Evolutionary conservation across 202 grass and related monocot genomes (phyloP), one percentile per base, ranked within the genome.

Genomic region (Bolboschoenoplectus hybrid): DNA sequence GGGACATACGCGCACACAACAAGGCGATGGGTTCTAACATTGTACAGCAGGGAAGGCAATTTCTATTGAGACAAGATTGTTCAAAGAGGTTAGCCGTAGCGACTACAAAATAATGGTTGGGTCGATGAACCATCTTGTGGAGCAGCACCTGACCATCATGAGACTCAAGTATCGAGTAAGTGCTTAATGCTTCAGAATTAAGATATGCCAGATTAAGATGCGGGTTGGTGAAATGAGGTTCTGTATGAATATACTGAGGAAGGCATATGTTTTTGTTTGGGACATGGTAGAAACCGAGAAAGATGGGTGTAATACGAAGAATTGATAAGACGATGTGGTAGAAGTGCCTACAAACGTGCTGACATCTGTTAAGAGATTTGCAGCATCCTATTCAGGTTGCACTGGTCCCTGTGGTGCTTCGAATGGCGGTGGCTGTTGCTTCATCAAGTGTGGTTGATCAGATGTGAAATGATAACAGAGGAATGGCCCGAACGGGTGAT

Each of bases 271-370:
- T 53, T 1, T 4, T 17, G 32, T 20, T 68, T 7, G 81, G 47
- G 41, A 50, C 16, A 68, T 84, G 81, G 50, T 84, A 84, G 66
- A 84, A 84, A 56, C 81, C 81, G 2, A 84, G 63, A 53, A 84
- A 67, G 34, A 84, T 56, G 32, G 75, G 75, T 43, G 35, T 2
- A 0, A 65, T 36, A n/a, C 9, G 13, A 71, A 66, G 64, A 53
- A 84, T 40, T 5, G 64, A 13, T 47, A 64, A 70, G 50, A 70
- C 43, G 62, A 84, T 13, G 20, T 10, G 63, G 66, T 67, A 84
- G 63, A 84, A 84, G 66, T 64, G 81, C 45, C 40, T 84, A 8
- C 64, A 84, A 6, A n/a, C 64, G 2, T 10, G 26, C 36, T 70
- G 49, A 53, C 81, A 84, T 84, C 32, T 84, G 26, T 70, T 39